Evolutionary conservation across 1,284 basidiomycete species (phyloP).

Genomic region (Athelia psychrophila): DNA sequence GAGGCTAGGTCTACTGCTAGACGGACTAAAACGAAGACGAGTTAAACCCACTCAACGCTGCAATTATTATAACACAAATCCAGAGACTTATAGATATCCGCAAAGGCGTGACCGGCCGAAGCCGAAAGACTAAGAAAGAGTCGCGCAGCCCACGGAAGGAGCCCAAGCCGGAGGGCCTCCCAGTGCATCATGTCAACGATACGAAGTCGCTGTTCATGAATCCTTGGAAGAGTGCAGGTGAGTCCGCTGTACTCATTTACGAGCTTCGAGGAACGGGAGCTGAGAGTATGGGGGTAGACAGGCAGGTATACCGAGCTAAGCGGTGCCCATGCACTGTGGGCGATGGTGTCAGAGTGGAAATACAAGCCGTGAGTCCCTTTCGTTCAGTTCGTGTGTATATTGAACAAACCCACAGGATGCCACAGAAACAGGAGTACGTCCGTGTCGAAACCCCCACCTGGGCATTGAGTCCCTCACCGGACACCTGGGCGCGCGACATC

Average conservation of each 20-base stretch:
- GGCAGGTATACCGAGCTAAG: not conserved
- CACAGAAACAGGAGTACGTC: not conserved
- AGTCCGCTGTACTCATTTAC: too few relatives aligned
- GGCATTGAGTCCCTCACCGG: not conserved
- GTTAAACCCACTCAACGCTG: too few relatives aligned
- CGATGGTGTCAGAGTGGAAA: not conserved
- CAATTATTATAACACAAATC: too few relatives aligned
- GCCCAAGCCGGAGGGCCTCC: not conserved
- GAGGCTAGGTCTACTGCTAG: too few relatives aligned
- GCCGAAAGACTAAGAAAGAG: too few relatives aligned
- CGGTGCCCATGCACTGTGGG: not conserved
- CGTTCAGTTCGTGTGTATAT: not conserved
- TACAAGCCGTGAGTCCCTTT: not conserved
- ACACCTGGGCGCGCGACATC: slow-evolving; percentile 26
- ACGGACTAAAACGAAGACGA: too few relatives aligned
- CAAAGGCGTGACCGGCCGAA: too few relatives aligned
- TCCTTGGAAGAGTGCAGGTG: not conserved
- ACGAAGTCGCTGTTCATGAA: not conserved
- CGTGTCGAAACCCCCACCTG: not conserved
- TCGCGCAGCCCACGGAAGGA: not conserved
- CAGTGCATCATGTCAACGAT: not conserved
- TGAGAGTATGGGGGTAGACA: too few relatives aligned
- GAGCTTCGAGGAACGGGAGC: too few relatives aligned
- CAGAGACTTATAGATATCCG: too few relatives aligned
- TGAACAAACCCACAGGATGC: not conserved